Base-by-base conservation (phyloP, 2,329 filamentous ascomycete genomes). In the Laburnicola sp. region DNA sequence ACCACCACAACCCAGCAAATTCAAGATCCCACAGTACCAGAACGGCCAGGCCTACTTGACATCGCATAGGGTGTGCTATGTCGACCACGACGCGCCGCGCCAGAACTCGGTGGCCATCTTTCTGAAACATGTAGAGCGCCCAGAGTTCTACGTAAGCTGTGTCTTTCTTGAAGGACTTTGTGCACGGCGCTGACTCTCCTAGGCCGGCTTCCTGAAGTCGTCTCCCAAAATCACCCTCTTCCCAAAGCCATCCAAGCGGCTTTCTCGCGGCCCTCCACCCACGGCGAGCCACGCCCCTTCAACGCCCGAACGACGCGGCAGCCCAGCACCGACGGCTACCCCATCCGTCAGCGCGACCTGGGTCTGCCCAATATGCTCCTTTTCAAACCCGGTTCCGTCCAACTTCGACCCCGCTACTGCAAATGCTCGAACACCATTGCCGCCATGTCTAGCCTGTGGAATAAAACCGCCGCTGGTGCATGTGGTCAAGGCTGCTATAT, bases 21-120 rank as follows among this genome's bases (percentile, higher is more conserved):
- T 87, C 78, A 99, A 99, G 78, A 87, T 99, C 48, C 88, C 90
- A 31, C 86, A 92, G 68, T 91, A 95, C 60, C 94, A 99, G 72
- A 91, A 96, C 77, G 94, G 94, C 45, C 91, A 97, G 76, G 91
- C 94, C 48, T 99, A 99, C 72, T 75, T 99, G 74, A 99, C 94
- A 16, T 96, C 94, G 6, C 93, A 97, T 74, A 88, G 94, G 46
- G 86, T 91, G 55, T 99, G 93, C 78, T 99, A 97, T 70, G 89
- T 99, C 58, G 92, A 97, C 69, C 88, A 91, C 65, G 82, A 85
- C 28, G 88, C 97, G 57, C 91, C 94, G 11, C 84, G 93, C 57
- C 88, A 88, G 68, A 85, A 89, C 71, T 96, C 92, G 0, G 83
- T 92, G 28, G 88, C 89, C 11, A 80, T 99, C 47, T 89, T 96